phyloP scores from a whole-genome alignment of 345 rosid species.

The Corymbia maculata region DNA sequence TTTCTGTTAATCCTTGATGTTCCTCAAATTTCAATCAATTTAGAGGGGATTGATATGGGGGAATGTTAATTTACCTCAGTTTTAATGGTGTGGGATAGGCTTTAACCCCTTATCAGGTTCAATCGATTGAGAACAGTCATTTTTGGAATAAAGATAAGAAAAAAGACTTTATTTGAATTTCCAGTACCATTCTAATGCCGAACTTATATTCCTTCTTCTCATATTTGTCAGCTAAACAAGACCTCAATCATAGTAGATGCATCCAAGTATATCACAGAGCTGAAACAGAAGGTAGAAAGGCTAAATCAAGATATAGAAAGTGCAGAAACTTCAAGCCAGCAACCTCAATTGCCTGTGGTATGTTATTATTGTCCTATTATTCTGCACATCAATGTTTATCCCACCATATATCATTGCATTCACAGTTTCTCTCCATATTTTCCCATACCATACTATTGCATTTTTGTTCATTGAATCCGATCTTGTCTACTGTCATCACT shows the following conservation, averaged over 20 bases:
- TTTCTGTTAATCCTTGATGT: neutral
- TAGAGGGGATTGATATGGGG: neutral
- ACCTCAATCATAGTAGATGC: slow-evolving; percentile 71
- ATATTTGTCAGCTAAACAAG: slow-evolving; percentile 37
- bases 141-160: neutral
- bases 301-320: slow-evolving; percentile 40
- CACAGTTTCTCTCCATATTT: neutral
- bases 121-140: neutral
- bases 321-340: slow-evolving; percentile 24
- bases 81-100: neutral
- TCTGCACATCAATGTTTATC: neutral
- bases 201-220: neutral
- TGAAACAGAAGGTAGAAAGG: slow-evolving; percentile 61
- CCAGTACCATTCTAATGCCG: neutral
- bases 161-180: neutral
- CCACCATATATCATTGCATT: neutral
- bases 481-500: neutral
- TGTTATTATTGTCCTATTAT: neutral
- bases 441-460: neutral
- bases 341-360: slow-evolving; percentile 32
- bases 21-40: neutral
- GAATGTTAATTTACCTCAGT: neutral
- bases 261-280: slow-evolving; percentile 69
- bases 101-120: neutral
- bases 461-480: neutral